These are phyloP conservation scores for Myochromella boudieri DNA, from an alignment of 768 basidiomycete genomes.

Conservation along the genomic window DNA sequence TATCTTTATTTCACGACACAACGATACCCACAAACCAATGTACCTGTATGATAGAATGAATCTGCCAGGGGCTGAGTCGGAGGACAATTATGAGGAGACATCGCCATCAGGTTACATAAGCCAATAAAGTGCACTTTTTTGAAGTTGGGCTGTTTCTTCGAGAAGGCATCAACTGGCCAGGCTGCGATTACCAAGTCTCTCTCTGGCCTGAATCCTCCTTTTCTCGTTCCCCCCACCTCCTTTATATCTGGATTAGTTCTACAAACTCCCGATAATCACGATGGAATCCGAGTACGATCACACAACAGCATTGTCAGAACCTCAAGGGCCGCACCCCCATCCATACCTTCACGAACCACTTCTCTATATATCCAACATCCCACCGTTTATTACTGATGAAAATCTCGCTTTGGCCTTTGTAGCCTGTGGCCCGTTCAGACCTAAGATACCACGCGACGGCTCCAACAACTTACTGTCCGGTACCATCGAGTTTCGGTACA, in stretches of 20 bases:
- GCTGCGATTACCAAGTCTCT: slow-evolving; percentile 11
- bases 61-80: background rate
- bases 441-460: slow-evolving; percentile 67
- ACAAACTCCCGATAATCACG: slow-evolving; percentile 29
- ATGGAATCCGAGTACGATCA: slow-evolving; percentile 46
- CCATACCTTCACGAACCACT: slow-evolving; percentile 85
- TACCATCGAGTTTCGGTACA: slow-evolving; percentile 81
- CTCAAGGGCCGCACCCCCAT: slow-evolving; percentile 55
- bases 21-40: slow-evolving; percentile 1
- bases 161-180: slow-evolving; percentile 26
- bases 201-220: slow-evolving; percentile 10
- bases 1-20: slow-evolving; percentile 12
- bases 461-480: slow-evolving; percentile 55
- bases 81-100: background rate
- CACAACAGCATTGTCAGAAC: too few relatives aligned
- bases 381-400: slow-evolving; percentile 72
- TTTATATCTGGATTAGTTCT: slow-evolving; percentile 14
- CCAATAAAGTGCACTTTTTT: slow-evolving; percentile 16
- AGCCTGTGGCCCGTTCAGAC: slow-evolving; percentile 79
- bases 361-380: slow-evolving; percentile 78
- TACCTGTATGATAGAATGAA: slow-evolving; percentile 3
- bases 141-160: slow-evolving; percentile 12
- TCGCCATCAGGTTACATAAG: slow-evolving; percentile 18
- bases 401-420: slow-evolving; percentile 74
- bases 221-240: slow-evolving; percentile 15